Base-by-base conservation (phyloP, 2,329 filamentous ascomycete species). In the Ascochyta viciae-villosae region DNA sequence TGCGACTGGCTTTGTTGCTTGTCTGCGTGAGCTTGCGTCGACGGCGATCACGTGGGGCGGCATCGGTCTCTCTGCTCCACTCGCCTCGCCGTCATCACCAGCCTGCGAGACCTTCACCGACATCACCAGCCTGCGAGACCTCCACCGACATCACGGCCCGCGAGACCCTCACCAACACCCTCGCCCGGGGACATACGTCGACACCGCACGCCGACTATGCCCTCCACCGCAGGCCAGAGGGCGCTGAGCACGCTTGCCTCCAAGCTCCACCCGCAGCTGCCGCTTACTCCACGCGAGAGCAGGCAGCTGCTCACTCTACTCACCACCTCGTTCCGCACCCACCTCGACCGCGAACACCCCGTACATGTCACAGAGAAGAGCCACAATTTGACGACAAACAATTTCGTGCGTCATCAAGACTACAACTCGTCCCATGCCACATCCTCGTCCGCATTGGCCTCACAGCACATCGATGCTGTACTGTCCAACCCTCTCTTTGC, bases 271-370 rank as follows among this genome's bases (percentile, higher is more conserved):
- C 78, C 77, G 0, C 79, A 78, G 58, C 65, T 82, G 4, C 82
- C 86, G 23, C 77, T 87, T 15, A 84, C 80, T 24, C 77, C 81
- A 4, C 80, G 80, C 54, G 84, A 89, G 65, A 86, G 83, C 15
- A 78, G 84, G 58, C 82, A 85, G 63, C 77, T 89, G 7, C 80
- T 89, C 37, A 81, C 78, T 49, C 78, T 86, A 19, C 80, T 89
- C 60, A 88, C 85, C 22, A 81, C 80, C 37, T 88, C 86, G 12
- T 89, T 89, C 71, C 81, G 85, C 62, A 78, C 81, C 45, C 85
- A 88, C 55, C 81, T 89, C 38, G 86, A 89, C 65, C 79, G 77
- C 49, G 81, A 83, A 55, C 82, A 88, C 73, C 82, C 81, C 29
- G 29, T 68, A 12, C 33, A 55, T 8, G 16, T 58, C 7, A 26